Percentiles rank a stretch among this genome's conserved stretches.
phyloP scores from a whole-genome alignment of 164 flowering plant species.

The Sedum album region DNA sequence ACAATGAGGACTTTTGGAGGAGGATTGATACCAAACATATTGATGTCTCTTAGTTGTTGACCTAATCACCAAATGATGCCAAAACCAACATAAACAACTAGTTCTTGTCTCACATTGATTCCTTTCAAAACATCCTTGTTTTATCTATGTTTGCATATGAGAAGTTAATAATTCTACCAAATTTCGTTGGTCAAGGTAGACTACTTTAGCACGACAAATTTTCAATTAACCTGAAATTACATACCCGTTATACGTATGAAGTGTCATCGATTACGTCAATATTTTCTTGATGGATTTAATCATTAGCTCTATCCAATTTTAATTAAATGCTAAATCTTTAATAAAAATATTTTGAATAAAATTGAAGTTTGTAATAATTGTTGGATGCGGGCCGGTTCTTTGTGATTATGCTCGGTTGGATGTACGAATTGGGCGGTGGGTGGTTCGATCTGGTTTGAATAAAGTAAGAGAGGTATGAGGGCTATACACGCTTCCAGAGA shows the following conservation, averaged over 20 bases:
- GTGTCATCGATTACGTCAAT: background rate
- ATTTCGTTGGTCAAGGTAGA: background rate
- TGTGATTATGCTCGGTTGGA: too few relatives aligned
- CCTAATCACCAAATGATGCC: constrained; percentile 3
- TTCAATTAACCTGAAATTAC: background rate
- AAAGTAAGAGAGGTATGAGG: background rate
- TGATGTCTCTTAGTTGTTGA: constrained; percentile 1
- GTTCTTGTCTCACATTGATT: background rate
- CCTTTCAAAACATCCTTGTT: background rate
- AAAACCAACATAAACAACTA: background rate
- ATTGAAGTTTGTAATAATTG: too few relatives aligned
- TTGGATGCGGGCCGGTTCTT: too few relatives aligned
- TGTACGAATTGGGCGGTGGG: too few relatives aligned
- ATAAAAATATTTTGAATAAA: too few relatives aligned
- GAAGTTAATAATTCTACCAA: background rate
- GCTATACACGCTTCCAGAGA: background rate
- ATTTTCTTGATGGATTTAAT: background rate
- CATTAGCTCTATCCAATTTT: background rate
- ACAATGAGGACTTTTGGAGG: background rate
- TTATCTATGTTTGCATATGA: background rate
- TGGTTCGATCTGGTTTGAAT: background rate
- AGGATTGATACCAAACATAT: background rate
- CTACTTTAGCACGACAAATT: background rate
- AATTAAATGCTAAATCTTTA: too few relatives aligned
- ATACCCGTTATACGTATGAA: background rate